A percentile compares a stretch with the other conserved stretches of the same genome.
These are phyloP conservation scores for Auricularia heimuer DNA, from an alignment of 768 basidiomycete species.

Conservation along the genomic window DNA sequence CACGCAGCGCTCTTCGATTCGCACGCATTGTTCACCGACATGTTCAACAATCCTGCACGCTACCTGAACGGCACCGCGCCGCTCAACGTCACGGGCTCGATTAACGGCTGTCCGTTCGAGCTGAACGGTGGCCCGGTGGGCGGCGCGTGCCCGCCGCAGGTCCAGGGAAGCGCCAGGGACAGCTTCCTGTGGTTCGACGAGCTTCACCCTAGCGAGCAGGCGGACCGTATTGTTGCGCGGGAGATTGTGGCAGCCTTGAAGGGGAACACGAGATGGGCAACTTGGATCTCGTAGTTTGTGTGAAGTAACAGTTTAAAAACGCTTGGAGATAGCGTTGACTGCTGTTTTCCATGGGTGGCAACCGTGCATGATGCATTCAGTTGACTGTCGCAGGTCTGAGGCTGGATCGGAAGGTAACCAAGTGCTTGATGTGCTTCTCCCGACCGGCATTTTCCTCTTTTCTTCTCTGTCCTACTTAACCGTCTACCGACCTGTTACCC, in stretches of 20 bases:
- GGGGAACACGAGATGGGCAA: conserved; percentile 19
- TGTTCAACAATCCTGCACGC: conserved; percentile 36
- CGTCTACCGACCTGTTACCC: too few species aligned
- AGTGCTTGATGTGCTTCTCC: too few species aligned
- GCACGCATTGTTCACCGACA: conserved; percentile 49
- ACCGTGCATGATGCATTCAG: too few species aligned
- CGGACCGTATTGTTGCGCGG: conserved; percentile 41
- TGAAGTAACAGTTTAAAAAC: too few species aligned
- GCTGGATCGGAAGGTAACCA: too few species aligned
- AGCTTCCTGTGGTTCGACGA: conserved; percentile 60
- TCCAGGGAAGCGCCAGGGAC: conserved; percentile 36
- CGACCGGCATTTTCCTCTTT: too few species aligned
- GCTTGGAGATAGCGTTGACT: too few species aligned
- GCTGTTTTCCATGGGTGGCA: too few species aligned
- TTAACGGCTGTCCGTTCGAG: conserved; percentile 38
- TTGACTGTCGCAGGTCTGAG: too few species aligned
- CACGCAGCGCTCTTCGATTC: conserved; percentile 49
- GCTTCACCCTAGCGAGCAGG: conserved; percentile 51
- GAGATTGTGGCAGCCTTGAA: conserved; percentile 39
- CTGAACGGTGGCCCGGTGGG: conserved; percentile 19
- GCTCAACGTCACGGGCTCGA: conserved; percentile 45
- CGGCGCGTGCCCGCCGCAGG: conserved; percentile 15
- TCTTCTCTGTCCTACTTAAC: too few species aligned
- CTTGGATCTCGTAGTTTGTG: not conserved
- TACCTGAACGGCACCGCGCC: conserved; percentile 60